phyloP scores from a whole-genome alignment of 2,329 filamentous ascomycete species.

The Fusarium nisikadoi region DNA sequence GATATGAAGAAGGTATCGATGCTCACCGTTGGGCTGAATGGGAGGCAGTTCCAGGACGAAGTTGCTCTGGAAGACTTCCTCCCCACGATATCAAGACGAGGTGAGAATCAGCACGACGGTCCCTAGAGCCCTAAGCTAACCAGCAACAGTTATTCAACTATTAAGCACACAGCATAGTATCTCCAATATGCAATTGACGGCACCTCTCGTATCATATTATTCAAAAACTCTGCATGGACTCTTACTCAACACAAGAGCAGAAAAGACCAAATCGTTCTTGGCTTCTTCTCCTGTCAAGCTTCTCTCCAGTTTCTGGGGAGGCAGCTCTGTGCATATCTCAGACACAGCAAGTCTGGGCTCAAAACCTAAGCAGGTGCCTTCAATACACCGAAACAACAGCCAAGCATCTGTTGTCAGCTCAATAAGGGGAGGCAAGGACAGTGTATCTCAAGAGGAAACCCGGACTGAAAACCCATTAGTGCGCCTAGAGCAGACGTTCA shows the following conservation, averaged over 20 bases:
- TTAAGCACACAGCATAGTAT: conserved; percentile 76
- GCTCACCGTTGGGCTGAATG: conserved; percentile 71
- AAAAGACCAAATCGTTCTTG: conserved; percentile 75
- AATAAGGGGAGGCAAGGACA: conserved; percentile 57
- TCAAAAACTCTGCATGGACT: conserved; percentile 80
- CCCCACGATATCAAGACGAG: conserved; percentile 76
- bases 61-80: conserved; percentile 78
- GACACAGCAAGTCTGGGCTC: conserved; percentile 44
- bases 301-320: conserved; percentile 82
- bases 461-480: conserved; percentile 73
- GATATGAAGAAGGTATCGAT: conserved; percentile 63
- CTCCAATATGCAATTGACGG: conserved; percentile 70
- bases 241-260: conserved; percentile 68
- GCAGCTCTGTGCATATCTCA: conserved; percentile 60
- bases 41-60: conserved; percentile 78
- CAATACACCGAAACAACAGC: conserved; percentile 57
- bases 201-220: conserved; percentile 80
- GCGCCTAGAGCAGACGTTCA: conserved; percentile 85
- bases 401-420: conserved; percentile 67
- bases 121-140: conserved; percentile 47
- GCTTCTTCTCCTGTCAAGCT: conserved; percentile 91
- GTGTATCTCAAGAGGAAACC: conserved; percentile 57
- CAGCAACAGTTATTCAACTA: conserved; percentile 72
- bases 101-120: conserved; percentile 57
- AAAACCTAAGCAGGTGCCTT: conserved; percentile 56